Evolutionary conservation across 352 stramenopile species (phyloP).

Genomic region (Phytophthora parvispora): DNA sequence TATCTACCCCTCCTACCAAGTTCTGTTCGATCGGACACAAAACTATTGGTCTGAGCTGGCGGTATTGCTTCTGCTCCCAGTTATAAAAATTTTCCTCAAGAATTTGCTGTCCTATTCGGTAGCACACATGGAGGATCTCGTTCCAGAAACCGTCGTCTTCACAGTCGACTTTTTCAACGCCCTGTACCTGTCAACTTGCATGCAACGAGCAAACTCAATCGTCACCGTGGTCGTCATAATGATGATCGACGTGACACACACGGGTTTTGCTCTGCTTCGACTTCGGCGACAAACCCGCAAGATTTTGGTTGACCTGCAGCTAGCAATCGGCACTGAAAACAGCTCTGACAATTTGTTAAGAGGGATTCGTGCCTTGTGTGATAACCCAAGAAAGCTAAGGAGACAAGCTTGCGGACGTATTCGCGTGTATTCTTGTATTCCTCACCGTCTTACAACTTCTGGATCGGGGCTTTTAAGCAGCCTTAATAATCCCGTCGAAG

Average conservation of each 20-base stretch:
- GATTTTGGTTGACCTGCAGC: background rate
- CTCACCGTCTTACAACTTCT: background rate
- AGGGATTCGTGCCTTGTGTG: background rate
- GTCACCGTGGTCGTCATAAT: conserved; percentile 4
- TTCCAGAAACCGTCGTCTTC: conserved; percentile 49
- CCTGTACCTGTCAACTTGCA: conserved; percentile 47
- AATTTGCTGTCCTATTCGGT: conserved; percentile 22
- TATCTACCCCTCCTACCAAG: conserved; percentile 12
- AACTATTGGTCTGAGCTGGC: background rate
- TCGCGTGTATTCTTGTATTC: conserved; percentile 2
- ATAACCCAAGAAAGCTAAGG: background rate
- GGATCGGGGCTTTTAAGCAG: background rate
- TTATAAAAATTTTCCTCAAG: conserved; percentile 37
- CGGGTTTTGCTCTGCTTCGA: background rate
- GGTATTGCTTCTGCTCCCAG: conserved; percentile 13
- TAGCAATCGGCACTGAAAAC: background rate
- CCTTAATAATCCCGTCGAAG: background rate
- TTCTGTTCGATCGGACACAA: background rate
- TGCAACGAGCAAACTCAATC: conserved; percentile 34
- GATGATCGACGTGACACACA: conserved; percentile 4
- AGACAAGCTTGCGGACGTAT: background rate
- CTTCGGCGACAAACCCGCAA: background rate
- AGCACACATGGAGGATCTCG: conserved; percentile 39
- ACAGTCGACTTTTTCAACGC: conserved; percentile 51
- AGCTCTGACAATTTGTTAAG: background rate